Evolutionary conservation across 768 basidiomycete species (phyloP), one percentile per base, ranked within the genome.

Genomic region (Phylloporus sp.): DNA sequence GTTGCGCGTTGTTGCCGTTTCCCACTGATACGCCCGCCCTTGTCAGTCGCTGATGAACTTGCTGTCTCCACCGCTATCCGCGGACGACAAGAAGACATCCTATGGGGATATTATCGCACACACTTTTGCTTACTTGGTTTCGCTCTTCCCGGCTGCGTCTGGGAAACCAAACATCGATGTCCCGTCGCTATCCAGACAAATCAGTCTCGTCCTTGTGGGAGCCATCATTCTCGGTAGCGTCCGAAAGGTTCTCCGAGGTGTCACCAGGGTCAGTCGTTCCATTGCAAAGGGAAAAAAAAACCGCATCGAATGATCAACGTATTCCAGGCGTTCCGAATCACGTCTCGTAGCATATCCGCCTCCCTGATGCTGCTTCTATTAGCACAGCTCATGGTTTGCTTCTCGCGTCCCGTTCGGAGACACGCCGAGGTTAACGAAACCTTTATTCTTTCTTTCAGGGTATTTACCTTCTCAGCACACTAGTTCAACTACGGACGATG

Each of bases 401-500:
- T 53, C 58, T 46, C 29, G 24, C 50, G 34, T 54, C 45, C 33
- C 32, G 26, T 50, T 39, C 20, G 31, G 43, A 46, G 46, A 45
- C 26, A 37, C 11, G 20, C 29, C n/a, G n/a, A n/a, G n/a, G 26
- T 44, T 27, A 28, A 39, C 38, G 29, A 18, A 20, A 38, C n/a
- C n/a, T n/a, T 32, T 45, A 23, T 41, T 15, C 21, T 45, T 45
- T 28, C 36, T 52, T 53, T 33, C 23, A 91, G 89, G 86, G 84
- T 10, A 84, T 87, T 34, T 92, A 92, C 61, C 77, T 91, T 28
- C 77, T 92, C 23, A 83, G 87, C 4, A 91, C 88, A 0, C 69
- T 91, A 38, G 81, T 91, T 11, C 90, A 92, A 62, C 73, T 92
- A 37, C 83, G 89, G 32, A 81, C 82, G 22, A 82, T 84, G 10